Base-by-base conservation (phyloP, 768 basidiomycete species). In the Psilocybe cyanescens region DNA sequence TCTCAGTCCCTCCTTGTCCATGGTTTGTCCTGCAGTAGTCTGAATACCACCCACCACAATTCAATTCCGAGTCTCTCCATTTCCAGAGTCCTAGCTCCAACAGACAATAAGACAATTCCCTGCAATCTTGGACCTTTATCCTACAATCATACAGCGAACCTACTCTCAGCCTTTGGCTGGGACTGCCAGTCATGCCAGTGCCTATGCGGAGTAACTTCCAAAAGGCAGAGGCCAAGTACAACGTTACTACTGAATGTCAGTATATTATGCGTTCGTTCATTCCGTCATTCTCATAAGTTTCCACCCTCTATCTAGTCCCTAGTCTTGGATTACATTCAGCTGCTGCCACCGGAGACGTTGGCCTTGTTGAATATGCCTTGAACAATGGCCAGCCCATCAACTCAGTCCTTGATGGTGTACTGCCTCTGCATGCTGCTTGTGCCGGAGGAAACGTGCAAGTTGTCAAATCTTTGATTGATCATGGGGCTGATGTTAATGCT, bases 401-500 rank as follows among this genome's bases (percentile, higher is more conserved):
- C 75, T 92, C 95, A 4, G 94, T 97, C 33, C 85, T 98, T 56
- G 94, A 97, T 71, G 97, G 97, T 37, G 92, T 99, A 3, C 87
- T 97, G n/a, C 96, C 97, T 3, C 82, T 99, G 8, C 97, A 99
- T 71, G 96, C 95, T 3, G 97, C 97, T 2, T 92, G 88, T 67
- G 91, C 94, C 0, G 94, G 94, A 24, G 97, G 97, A 1, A 92
- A 87, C 70, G 92, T 91, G 58, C 84, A 88, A 59, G 92, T 98
- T 47, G 95, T 99, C 44, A 85, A 87, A 68, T 82, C 96, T 65
- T 79, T 99, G 49, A 91, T 99, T 69, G 94, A 97, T 63, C 80
- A 88, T 60, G 97, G 97, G 19, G 97, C 97, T n/a, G 97, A 99
- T 72, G 97, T 98, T 31, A 99, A 99, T 75, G 95, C 95, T 3